phyloP scores from a whole-genome alignment of 177 flowering plant genomes.

The Vitis hybrid region DNA sequence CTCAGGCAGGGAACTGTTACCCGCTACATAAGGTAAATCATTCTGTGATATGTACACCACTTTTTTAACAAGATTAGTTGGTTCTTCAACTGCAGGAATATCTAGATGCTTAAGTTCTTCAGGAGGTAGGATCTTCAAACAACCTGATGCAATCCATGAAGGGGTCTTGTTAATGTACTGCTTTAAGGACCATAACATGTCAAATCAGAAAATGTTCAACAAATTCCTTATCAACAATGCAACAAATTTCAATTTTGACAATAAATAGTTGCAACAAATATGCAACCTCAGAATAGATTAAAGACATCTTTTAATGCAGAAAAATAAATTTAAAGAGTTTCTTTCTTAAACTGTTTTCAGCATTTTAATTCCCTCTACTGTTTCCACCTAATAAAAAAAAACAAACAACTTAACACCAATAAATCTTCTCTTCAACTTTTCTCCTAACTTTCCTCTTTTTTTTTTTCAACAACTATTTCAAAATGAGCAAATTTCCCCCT shows the following conservation, averaged over 20 bases:
- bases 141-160: constrained; percentile 46
- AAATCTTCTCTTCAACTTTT: no score
- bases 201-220: background rate
- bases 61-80: constrained; percentile 42
- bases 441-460: no score
- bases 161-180: background rate
- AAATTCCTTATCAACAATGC: background rate
- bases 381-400: no score
- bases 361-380: no score
- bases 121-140: constrained; percentile 78
- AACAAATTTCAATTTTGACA: background rate
- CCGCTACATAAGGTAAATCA: constrained; percentile 25
- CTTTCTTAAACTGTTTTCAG: no score
- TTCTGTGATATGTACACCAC: constrained; percentile 56
- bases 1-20: constrained; percentile 21
- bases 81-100: constrained; percentile 41
- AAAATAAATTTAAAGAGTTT: no score
- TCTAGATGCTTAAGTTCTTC: constrained; percentile 72
- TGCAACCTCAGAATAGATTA: no score
- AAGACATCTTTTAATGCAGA: no score
- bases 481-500: no score
- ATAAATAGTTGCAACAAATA: no score
- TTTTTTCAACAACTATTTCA: no score
- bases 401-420: no score
- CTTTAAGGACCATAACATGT: background rate